Evolutionary conservation across 2,329 filamentous ascomycete species (phyloP), one percentile per base, ranked within the genome.

Genomic region (Alternaria conjuncta): DNA sequence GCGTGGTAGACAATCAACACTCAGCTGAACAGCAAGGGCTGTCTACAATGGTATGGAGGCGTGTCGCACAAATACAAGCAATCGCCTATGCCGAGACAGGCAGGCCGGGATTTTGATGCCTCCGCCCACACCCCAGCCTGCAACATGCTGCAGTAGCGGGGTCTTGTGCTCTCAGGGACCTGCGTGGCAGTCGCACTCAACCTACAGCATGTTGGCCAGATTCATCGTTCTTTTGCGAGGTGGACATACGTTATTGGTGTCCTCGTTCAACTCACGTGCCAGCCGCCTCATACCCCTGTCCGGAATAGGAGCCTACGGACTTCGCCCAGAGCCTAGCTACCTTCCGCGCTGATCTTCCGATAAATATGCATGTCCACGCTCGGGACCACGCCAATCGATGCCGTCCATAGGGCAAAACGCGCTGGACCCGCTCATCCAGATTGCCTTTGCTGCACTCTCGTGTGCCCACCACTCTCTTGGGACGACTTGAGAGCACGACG

Each of bases 351-450:
- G 63, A 65, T 68, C 60, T 57, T 55, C 61, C 58, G 59, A 65
- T 55, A 61, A 46, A 32, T 44, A 55, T 55, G 60, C 55, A 62
- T 55, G 58, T 60, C 64, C 63, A 57, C 30, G 30, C 25, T 53
- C 57, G 60, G 60, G 57, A 59, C 60, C 55, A 59, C 64, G 57
- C 58, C 57, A 63, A 53, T 57, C 53, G 55, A 43, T 59, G 59
- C 66, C 57, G 63, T 63, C 58, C 58, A 63, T 66, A 64, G 57
- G 65, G 47, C 32, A 66, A 60, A 56, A 68, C 46, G 51, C 56
- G 55, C 58, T 62, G 66, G 66, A 65, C 56, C 70, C 65, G 69
- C 63, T 66, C 60, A 66, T 54, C 70, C 70, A 73, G 71, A 68
- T 72, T 71, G 62, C 68, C 67, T 44, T 63, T 64, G 62, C 69